Evolutionary conservation across 2,329 filamentous ascomycete genomes (phyloP).

Genomic region (Hypoxylon sp.): DNA sequence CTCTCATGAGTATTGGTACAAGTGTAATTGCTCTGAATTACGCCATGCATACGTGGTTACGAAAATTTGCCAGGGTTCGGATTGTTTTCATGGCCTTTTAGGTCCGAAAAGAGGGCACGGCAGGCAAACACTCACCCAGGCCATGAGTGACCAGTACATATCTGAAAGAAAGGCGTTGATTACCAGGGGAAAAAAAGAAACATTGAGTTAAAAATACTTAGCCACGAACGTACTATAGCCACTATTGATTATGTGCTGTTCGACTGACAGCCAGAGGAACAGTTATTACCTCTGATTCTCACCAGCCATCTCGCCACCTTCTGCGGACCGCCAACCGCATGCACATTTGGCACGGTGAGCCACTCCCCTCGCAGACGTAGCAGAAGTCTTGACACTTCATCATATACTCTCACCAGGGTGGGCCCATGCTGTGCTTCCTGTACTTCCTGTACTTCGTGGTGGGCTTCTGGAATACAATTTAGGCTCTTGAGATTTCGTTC

Average conservation of each 20-base stretch:
- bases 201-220: conserved; percentile 14
- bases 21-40: background rate
- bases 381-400: conserved; percentile 27
- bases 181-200: conserved; percentile 5
- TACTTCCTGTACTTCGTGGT: conserved; percentile 1
- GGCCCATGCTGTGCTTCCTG: conserved; percentile 12
- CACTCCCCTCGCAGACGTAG: conserved; percentile 10
- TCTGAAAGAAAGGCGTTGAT: background rate
- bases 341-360: conserved; percentile 15
- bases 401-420: conserved; percentile 6
- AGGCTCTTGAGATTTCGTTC: conserved; percentile 35
- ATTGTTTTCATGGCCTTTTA: background rate
- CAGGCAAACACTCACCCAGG: background rate
- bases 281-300: background rate
- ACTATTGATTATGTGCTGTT: conserved; percentile 12
- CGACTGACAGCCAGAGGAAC: conserved; percentile 16
- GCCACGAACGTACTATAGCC: conserved; percentile 11
- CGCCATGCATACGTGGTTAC: background rate
- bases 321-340: conserved; percentile 36
- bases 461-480: conserved; percentile 17
- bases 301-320: conserved; percentile 3
- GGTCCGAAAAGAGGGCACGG: background rate
- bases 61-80: background rate
- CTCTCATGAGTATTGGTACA: background rate
- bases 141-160: background rate